Percentiles rank a stretch among this genome's conserved stretches.
phyloP scores from a whole-genome alignment of 2,329 filamentous ascomycete species.

The Fusarium xyrophilum region DNA sequence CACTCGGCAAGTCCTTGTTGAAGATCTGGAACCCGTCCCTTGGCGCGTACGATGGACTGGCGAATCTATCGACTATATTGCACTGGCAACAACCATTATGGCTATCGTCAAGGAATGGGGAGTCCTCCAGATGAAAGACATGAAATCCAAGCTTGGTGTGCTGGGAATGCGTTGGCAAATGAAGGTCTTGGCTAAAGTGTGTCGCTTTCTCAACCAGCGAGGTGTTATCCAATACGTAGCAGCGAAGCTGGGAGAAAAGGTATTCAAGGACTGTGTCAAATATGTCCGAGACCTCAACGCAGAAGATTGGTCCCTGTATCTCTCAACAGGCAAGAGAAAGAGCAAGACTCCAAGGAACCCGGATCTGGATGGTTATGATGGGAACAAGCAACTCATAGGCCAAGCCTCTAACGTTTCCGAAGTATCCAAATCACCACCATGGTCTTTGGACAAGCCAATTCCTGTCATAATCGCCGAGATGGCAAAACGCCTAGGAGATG shows the following conservation, averaged over 20 bases:
- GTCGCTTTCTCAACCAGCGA: slow-evolving; percentile 62
- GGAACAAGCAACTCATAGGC: slow-evolving; percentile 27
- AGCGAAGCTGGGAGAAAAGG: slow-evolving; percentile 59
- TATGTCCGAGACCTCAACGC: slow-evolving; percentile 62
- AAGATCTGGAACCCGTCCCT: slow-evolving; percentile 60
- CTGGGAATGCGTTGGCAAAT: slow-evolving; percentile 64
- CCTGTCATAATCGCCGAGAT: slow-evolving; percentile 43
- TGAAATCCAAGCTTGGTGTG: slow-evolving; percentile 65
- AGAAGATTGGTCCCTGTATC: slow-evolving; percentile 63
- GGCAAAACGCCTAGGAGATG: slow-evolving; percentile 40
- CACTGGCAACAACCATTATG: slow-evolving; percentile 64
- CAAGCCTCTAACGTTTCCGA: slow-evolving; percentile 37
- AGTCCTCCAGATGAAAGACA: slow-evolving; percentile 64
- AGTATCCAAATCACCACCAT: slow-evolving; percentile 41
- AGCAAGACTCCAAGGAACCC: slow-evolving; percentile 40
- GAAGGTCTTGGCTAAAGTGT: slow-evolving; percentile 65
- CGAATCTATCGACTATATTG: slow-evolving; percentile 63
- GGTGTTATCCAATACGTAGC: slow-evolving; percentile 65
- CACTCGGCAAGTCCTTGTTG: slow-evolving; percentile 49
- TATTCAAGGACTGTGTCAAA: slow-evolving; percentile 69
- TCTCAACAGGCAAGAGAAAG: slow-evolving; percentile 56
- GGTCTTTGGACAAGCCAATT: slow-evolving; percentile 47
- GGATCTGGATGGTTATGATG: slow-evolving; percentile 39
- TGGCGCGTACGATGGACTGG: slow-evolving; percentile 65
- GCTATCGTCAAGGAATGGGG: slow-evolving; percentile 64